Base-by-base conservation (phyloP, 257 asterid species). In the Anisodus acutangulus region DNA sequence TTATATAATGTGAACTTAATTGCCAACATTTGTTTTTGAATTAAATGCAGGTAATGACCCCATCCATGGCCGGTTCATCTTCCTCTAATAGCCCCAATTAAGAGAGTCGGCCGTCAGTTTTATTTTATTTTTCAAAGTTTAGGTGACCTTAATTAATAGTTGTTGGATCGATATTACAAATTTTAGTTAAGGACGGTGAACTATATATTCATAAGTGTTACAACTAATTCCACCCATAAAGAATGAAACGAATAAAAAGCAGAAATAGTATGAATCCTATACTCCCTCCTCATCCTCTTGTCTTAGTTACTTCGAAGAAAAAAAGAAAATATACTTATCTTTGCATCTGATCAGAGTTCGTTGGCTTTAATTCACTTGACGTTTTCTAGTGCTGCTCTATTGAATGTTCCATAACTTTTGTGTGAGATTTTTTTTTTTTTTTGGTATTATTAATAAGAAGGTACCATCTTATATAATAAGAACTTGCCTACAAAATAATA, bases 211-310 rank as follows among this genome's bases (percentile, higher is more conserved):
- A 72, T 4, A 8, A 5, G 80, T 72, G 43, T 47, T 3, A 10
- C 80, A 72, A 72, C 80, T 72, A 72, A 72, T 47, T 10, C 80
- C 11, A 72, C 60, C 80, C 80, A 72, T 72, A 72, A 72, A 47
- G 60, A 47, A 72, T 72, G 15, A 19, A 63, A 72, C 11, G 59
- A 10, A n/a, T 22, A 22, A 22, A 22, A 22, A 22, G 26, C 35
- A 31, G 35, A 31, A 31, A 31, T 31, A 31, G 10, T 10, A 71
- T n/a, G n/a, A 71, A n/a, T 43, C 45, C 16, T 17, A 26, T 8
- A 10, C 26, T 4, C 15, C 43, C 15, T n/a, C 62, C 62, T 57
- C 8, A n/a, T 12, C 62, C 62, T 57, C 19, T 6, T 13, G 22
- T 57, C 62, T 57, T 57, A 15, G 19, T 57, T 31, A 57, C 62